phyloP scores from a whole-genome alignment of 257 asterid genomes.

The Jacaranda mimosifolia region DNA sequence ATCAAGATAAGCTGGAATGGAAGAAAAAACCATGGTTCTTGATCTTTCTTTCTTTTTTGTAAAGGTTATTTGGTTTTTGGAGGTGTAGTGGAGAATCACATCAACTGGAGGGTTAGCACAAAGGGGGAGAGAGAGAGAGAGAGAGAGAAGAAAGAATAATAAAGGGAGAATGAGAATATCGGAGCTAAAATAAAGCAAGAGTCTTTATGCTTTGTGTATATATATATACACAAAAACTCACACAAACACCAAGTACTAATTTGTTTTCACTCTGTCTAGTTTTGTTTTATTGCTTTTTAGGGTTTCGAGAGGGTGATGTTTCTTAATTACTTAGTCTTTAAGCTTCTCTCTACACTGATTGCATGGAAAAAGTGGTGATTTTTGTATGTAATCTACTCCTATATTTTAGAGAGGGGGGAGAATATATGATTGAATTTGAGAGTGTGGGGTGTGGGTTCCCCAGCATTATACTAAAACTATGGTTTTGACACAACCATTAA shows the following conservation, averaged over 20 bases:
- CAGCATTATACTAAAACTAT: conserved; percentile 36
- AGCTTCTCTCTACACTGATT: conserved; percentile 61
- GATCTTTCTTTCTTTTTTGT: conserved; percentile 81
- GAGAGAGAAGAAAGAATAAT: conserved; percentile 44
- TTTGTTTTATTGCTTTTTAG: conserved; percentile 81
- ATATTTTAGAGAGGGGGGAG: conserved; percentile 23
- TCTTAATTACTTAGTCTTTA: conserved; percentile 78
- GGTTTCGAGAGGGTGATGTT: conserved; percentile 56
- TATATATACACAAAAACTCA: conserved; percentile 34
- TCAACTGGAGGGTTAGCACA: conserved; percentile 58
- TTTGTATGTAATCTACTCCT: conserved; percentile 1
- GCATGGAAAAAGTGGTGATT: conserved; percentile 64
- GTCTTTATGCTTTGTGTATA: conserved; percentile 66
- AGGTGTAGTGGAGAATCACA: conserved; percentile 92
- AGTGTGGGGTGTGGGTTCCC: conserved; percentile 40
- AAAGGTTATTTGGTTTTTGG: conserved; percentile 73
- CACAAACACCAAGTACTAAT: conserved; percentile 45
- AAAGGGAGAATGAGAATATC: conserved; percentile 85
- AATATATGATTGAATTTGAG: conserved; percentile 38
- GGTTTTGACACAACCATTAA: conserved; percentile 51
- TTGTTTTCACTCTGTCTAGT: conserved; percentile 72
- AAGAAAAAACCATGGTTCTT: conserved; percentile 87
- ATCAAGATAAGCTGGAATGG: conserved; percentile 97
- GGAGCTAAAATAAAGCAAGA: conserved; percentile 83
- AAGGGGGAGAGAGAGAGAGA: conserved; percentile 47